Conservation (phyloP, 306 rosid species). For the Ammopiptanthus mongolicus region DNA sequence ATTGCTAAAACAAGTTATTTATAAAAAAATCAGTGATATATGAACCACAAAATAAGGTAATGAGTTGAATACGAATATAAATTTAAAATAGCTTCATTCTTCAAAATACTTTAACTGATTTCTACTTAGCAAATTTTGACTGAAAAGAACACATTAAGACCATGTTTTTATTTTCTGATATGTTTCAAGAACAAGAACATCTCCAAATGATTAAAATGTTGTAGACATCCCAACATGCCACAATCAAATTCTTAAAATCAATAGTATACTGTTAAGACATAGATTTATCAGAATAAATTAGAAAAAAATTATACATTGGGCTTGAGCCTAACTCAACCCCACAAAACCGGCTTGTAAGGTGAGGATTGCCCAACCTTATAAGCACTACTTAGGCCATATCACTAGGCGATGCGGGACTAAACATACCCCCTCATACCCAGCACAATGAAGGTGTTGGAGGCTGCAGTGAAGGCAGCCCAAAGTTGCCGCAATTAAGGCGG, state of each 20-base stretch:
- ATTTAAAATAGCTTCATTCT: neutral
- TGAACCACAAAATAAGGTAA: neutral
- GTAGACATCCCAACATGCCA: neutral
- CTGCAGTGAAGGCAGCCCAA: too few species aligned
- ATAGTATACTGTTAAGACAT: neutral
- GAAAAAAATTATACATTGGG: too few species aligned
- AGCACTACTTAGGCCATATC: too few species aligned
- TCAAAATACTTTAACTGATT: neutral
- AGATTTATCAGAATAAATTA: neutral
- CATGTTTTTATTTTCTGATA: neutral
- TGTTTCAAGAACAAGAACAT: neutral
- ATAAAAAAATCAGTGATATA: neutral
- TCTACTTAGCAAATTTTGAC: neutral
- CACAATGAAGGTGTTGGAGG: too few species aligned
- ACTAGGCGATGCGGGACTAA: too few species aligned
- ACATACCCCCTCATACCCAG: too few species aligned
- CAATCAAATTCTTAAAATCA: neutral
- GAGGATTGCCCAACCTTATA: too few species aligned
- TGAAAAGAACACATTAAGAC: neutral
- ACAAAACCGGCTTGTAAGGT: too few species aligned
- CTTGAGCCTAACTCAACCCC: too few species aligned
- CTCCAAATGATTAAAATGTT: neutral
- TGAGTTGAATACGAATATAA: neutral
- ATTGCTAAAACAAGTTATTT: neutral
- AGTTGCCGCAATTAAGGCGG: too few species aligned